phyloP scores from a whole-genome alignment of 2,329 filamentous ascomycete species.

The Chalara sp. region DNA sequence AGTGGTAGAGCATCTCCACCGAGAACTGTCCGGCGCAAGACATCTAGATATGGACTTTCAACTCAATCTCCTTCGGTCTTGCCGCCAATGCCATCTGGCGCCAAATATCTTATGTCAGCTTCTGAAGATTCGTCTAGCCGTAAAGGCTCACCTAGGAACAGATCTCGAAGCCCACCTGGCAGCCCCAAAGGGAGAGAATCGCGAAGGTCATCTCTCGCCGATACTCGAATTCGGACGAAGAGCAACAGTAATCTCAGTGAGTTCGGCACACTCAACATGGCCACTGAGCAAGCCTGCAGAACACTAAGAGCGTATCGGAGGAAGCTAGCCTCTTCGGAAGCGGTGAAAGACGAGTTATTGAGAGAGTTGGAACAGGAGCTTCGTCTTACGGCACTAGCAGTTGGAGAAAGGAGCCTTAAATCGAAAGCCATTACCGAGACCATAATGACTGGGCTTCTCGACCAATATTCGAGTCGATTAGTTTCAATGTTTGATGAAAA shows the following conservation, averaged over 20 bases:
- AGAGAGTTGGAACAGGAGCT: slow-evolving; percentile 59
- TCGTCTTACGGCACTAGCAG: slow-evolving; percentile 53
- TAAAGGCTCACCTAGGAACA: slow-evolving; percentile 13
- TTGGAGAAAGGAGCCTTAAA: slow-evolving; percentile 32
- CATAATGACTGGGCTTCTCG: slow-evolving; percentile 57
- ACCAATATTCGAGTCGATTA: slow-evolving; percentile 68
- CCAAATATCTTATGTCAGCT: slow-evolving; percentile 21
- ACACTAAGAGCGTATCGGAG: slow-evolving; percentile 56
- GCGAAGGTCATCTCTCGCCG: slow-evolving; percentile 48
- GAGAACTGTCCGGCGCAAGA: slow-evolving; percentile 44
- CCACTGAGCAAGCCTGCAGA: slow-evolving; percentile 58
- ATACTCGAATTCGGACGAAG: slow-evolving; percentile 37
- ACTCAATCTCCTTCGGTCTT: slow-evolving; percentile 41
- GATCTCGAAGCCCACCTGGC: slow-evolving; percentile 25
- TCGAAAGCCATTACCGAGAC: slow-evolving; percentile 47
- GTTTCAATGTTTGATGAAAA: slow-evolving; percentile 68
- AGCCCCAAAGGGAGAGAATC: slow-evolving; percentile 21
- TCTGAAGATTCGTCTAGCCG: slow-evolving; percentile 22
- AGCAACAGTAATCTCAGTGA: slow-evolving; percentile 36
- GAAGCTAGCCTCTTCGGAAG: slow-evolving; percentile 49
- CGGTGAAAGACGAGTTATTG: slow-evolving; percentile 50
- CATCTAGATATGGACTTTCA: slow-evolving; percentile 45
- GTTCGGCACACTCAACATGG: slow-evolving; percentile 51
- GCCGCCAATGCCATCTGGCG: slow-evolving; percentile 18
- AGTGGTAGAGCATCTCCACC: slow-evolving; percentile 46